Evolutionary conservation across 768 basidiomycete genomes (phyloP), one percentile per base, ranked within the genome.

Genomic region (Chlorophyllum brunneum): DNA sequence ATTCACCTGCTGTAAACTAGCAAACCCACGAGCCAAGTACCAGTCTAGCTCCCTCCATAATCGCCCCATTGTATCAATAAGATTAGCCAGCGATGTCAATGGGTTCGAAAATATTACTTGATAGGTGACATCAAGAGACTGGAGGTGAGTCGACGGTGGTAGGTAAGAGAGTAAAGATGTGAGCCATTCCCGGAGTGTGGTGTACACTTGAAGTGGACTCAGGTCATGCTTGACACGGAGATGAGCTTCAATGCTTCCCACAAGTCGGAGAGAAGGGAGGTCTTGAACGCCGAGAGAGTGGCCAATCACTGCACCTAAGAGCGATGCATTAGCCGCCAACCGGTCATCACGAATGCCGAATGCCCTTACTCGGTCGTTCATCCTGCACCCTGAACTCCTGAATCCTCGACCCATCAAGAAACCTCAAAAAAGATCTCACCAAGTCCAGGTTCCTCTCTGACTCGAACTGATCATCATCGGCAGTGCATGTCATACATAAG

Each of bases 341-440:
- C 20, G 31, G 18, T 16, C 39, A 26, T 26, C 37, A 24, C 18
- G 31, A 41, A 45, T n/a, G n/a, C 29, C 18, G 26, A 4, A 40
- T 20, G 18, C 16, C 4, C 40, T 51, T 49, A 51, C 49, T 22
- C 15, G 49, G 49, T 42, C 49, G 29, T 51, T 51, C 40, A 22
- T 51, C 49, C 22, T 51, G 48, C 13, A 49, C 48, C 48, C 48
- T 49, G 48, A 49, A 24, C 20, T 49, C 48, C 27, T 27, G 23
- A 24, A 49, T 51, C 13, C 23, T 51, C 36, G 49, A 42, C 30
- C 18, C 40, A 30, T 42, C 49, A 51, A 51, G 49, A 24, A 41
- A 51, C 38, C 31, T 41, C 31, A 42, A 29, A 34, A 51, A 51
- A 41, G 39, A 31, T 27, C 40, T 30, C 16, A 51, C 11, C 29